These are phyloP conservation scores for Saturnispora bothae DNA, from an alignment of 805 yeast genomes.

Conservation along the genomic window DNA sequence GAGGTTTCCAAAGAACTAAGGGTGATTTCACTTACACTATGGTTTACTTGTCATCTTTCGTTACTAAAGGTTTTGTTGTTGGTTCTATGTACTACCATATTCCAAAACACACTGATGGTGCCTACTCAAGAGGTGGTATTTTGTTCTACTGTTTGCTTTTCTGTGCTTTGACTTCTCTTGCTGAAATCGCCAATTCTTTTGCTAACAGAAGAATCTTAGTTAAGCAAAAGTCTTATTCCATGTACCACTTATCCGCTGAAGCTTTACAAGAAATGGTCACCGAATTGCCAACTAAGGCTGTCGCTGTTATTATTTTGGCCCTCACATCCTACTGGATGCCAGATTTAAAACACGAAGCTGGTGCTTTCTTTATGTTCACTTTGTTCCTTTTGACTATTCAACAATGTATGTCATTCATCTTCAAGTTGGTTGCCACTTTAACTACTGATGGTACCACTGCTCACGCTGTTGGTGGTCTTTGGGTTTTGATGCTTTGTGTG, in stretches of 20 bases:
- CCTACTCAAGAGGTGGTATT: conserved; percentile 52
- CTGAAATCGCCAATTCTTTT: conserved; percentile 52
- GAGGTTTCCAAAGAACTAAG: conserved; percentile 49
- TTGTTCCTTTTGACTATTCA: conserved; percentile 33
- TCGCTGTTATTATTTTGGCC: conserved; percentile 40
- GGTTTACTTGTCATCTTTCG: conserved; percentile 43
- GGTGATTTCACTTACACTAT: conserved; percentile 52
- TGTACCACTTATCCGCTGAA: conserved; percentile 57
- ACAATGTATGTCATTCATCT: conserved; percentile 43
- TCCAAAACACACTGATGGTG: conserved; percentile 40
- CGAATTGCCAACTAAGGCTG: conserved; percentile 46
- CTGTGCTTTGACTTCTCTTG: conserved; percentile 51
- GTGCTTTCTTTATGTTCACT: conserved; percentile 42
- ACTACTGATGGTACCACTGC: conserved; percentile 46
- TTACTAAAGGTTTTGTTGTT: conserved; percentile 47
- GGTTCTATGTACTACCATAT: conserved; percentile 52
- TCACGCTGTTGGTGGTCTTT: conserved; percentile 43
- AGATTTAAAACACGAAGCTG: conserved; percentile 38
- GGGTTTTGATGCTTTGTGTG: conserved; percentile 46
- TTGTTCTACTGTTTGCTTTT: conserved; percentile 50
- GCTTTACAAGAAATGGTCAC: conserved; percentile 51
- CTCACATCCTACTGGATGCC: conserved; percentile 43
- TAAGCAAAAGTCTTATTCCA: conserved; percentile 52
- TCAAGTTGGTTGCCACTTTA: conserved; percentile 43
- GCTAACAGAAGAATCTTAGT: conserved; percentile 52